Conservation (phyloP, 192 early-diverging fungal species). For the Lunasporangiospora selenospora region DNA sequence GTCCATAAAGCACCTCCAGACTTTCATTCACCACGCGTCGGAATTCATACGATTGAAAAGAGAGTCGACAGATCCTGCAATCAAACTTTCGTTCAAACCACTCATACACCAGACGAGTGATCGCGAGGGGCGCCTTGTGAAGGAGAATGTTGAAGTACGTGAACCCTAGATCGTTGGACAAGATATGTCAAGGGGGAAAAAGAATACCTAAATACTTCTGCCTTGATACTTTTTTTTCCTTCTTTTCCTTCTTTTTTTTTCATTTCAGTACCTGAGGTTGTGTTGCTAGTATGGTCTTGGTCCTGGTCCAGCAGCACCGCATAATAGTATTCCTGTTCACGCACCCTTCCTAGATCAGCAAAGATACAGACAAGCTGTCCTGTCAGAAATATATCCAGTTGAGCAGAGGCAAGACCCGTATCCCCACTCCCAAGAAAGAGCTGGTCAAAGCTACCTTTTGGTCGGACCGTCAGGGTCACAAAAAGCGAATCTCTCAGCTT, state of each 20-base stretch:
- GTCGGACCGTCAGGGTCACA: constrained; percentile 27
- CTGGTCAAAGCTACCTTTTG: constrained; percentile 18
- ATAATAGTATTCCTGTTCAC: constrained; percentile 27
- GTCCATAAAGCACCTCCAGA: constrained; percentile 15
- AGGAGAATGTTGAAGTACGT: constrained; percentile 20
- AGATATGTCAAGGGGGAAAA: not conserved
- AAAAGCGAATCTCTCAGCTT: constrained; percentile 1
- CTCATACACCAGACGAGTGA: constrained; percentile 18
- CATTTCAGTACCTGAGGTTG: constrained; percentile 8
- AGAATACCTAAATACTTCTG: not conserved
- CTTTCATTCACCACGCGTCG: constrained; percentile 30
- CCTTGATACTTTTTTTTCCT: not conserved
- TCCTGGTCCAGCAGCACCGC: constrained; percentile 4
- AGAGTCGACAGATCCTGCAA: constrained; percentile 26
- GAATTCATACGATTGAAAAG: constrained; percentile 26
- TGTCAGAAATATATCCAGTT: not conserved
- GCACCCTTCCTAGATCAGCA: constrained; percentile 19
- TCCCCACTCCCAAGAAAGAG: not conserved
- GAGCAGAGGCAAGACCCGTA: not conserved
- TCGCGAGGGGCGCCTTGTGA: constrained; percentile 16
- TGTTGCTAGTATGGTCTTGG: not conserved
- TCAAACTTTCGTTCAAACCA: constrained; percentile 44
- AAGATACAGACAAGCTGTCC: not conserved
- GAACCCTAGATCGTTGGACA: no score
- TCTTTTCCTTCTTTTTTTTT: no score